Evolutionary conservation across 371 early-diverging fungal genomes (phyloP).

Genomic region (Batrachochytrium dendrobatidis): DNA sequence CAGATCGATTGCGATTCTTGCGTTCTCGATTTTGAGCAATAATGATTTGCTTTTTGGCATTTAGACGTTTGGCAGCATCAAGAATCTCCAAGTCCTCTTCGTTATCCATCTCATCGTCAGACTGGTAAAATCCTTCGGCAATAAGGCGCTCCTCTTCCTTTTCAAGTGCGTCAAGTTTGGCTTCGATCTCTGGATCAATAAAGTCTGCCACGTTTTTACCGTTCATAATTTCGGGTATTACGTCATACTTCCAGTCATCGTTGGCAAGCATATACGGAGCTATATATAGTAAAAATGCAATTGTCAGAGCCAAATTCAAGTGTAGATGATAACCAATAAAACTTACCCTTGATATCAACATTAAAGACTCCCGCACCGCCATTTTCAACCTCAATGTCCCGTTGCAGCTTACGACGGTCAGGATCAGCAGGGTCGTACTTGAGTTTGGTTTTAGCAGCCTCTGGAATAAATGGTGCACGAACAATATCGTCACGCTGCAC

Average conservation of each 20-base stretch:
- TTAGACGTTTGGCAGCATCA: constrained; percentile 71
- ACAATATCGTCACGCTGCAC: constrained; percentile 71
- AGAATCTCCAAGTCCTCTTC: constrained; percentile 73
- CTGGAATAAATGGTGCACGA: constrained; percentile 85
- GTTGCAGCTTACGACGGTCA: constrained; percentile 72
- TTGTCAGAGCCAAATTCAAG: too few species aligned
- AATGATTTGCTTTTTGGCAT: constrained; percentile 77
- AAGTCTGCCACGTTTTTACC: constrained; percentile 99
- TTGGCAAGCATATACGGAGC: constrained; percentile 63
- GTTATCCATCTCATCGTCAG: constrained; percentile 51
- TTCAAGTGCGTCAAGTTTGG: constrained; percentile 91
- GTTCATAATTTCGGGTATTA: constrained; percentile 98
- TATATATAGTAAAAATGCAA: too few species aligned
- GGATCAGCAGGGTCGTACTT: constrained; percentile 79
- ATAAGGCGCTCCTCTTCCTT: constrained; percentile 92
- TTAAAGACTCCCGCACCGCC: constrained; percentile 97
- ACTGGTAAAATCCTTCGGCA: constrained; percentile 90
- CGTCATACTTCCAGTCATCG: constrained; percentile 96
- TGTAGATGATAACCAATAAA: constrained; percentile 6
- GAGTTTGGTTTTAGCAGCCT: constrained; percentile 53
- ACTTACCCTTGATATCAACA: constrained; percentile 77
- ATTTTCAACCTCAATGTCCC: constrained; percentile 79
- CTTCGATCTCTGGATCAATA: constrained; percentile 96
- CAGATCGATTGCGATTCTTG: constrained; percentile 61
- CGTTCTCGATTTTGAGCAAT: constrained; percentile 63